Conservation (phyloP, 106 monocot genomes). For the Acorus gramineus region DNA sequence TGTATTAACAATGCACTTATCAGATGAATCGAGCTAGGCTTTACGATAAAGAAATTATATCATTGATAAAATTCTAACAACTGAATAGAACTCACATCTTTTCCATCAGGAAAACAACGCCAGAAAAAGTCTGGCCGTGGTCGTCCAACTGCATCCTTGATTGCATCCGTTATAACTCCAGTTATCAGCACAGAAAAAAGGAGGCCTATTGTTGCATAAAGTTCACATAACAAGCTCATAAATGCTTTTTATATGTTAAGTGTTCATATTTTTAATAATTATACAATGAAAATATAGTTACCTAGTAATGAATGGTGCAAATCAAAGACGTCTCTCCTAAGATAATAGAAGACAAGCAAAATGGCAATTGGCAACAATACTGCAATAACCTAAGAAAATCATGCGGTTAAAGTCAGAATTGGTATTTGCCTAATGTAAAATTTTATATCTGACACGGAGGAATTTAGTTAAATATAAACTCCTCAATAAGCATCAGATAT, state of each 20-base stretch:
- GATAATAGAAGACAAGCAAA: slow-evolving; percentile 36
- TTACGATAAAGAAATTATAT: background rate
- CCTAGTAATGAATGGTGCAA: slow-evolving; percentile 53
- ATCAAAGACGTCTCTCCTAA: slow-evolving; percentile 63
- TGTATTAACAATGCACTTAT: too few relatives aligned
- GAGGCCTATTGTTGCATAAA: slow-evolving; percentile 21
- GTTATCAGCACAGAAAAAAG: slow-evolving; percentile 42
- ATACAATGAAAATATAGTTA: slow-evolving; percentile 1
- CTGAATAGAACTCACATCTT: slow-evolving; percentile 6
- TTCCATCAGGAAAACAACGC: slow-evolving; percentile 63
- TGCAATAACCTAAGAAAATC: slow-evolving; percentile 34
- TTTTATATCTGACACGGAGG: too few relatives aligned
- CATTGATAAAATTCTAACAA: background rate
- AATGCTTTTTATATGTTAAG: background rate
- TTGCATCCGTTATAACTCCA: slow-evolving; percentile 33
- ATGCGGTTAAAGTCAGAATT: too few relatives aligned
- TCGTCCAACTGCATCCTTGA: slow-evolving; percentile 49
- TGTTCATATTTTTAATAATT: background rate
- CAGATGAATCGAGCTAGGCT: background rate
- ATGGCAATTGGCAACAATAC: slow-evolving; percentile 37
- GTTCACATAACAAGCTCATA: background rate
- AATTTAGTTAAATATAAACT: too few relatives aligned
- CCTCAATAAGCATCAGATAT: too few relatives aligned
- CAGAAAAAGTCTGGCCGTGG: slow-evolving; percentile 66
- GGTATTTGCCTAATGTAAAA: too few relatives aligned